A percentile compares a stretch with the other conserved stretches of the same genome.
phyloP scores from a whole-genome alignment of 1,139 yeast species.

The Diutina ranongensis region DNA sequence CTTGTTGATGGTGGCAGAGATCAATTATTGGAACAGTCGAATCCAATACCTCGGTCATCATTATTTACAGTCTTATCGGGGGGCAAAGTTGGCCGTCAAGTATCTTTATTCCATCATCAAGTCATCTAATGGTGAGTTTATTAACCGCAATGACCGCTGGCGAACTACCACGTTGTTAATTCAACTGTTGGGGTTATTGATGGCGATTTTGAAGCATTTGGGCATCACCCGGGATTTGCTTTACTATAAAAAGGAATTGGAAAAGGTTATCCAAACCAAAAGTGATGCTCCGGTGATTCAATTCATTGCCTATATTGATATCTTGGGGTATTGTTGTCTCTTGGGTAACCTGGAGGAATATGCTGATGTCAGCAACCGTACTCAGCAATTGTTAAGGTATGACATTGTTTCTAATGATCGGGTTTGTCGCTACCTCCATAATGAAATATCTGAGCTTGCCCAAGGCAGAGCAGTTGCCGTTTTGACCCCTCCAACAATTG shows the following conservation, averaged over 20 bases:
- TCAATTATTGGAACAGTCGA: not conserved
- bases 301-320: not conserved
- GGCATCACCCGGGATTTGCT: constrained; percentile 2
- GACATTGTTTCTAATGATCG: not conserved
- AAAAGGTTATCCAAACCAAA: not conserved
- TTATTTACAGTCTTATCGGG: not conserved
- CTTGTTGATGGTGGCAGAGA: not conserved
- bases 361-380: not conserved
- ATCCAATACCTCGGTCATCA: not conserved
- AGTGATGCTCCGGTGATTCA: not conserved
- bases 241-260: not conserved
- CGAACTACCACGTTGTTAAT: not conserved
- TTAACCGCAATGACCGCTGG: not conserved
- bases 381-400: not conserved
- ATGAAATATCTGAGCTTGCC: not conserved
- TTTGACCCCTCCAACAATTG: not conserved
- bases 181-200: not conserved
- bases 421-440: not conserved
- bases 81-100: constrained; percentile 2
- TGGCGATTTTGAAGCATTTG: not conserved
- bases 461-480: not conserved
- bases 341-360: not conserved
- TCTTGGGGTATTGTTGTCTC: constrained; percentile 1
- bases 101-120: not conserved
- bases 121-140: not conserved